Evolutionary conservation across 2,329 filamentous ascomycete species (phyloP), one percentile per base, ranked within the genome.

Genomic region (Sarocladium oryzae): DNA sequence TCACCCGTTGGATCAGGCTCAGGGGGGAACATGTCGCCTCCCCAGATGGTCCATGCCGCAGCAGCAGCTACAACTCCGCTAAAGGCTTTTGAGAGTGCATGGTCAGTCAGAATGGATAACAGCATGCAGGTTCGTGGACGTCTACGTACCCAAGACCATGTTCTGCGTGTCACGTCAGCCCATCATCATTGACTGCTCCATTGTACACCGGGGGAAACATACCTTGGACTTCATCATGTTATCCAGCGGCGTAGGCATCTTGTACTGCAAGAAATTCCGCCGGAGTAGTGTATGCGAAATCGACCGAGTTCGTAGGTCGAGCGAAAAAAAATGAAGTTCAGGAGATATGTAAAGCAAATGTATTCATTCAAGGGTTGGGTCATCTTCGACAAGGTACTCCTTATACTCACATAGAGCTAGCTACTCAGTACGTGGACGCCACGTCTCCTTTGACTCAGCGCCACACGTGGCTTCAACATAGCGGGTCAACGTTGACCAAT

Each of bases 11-110:
- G 89, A 63, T 96, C 90, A 45, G 74, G 54, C 57, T 83, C 74
- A 3, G 79, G 68, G 1, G 91, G 91, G 61, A 96, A 95, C 61
- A 96, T 79, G 56, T 92, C 89, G 50, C 81, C 78, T 52, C 89
- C 89, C 84, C 87, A 95, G 60, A 96, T 92, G 16, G 81, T 79
- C 85, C 87, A 96, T 37, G 81, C 82, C 15, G 89, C 86, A 2
- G 86, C 89, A 2, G 87, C 89, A 6, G 88, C 87, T 13, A 96
- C 79, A 50, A 95, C 77, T 9, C 87, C 88, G 4, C 86, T 84
- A 64, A 96, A 96, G 16, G 84, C 88, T 84, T 70, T n/a, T 60
- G 61, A 46, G n/a, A 30, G 56, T 57, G 68, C 55, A 46, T 9
- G 36, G 49, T 10, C 24, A 30, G 24, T n/a, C 3, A 15, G 32